Base-by-base conservation (phyloP, 2,329 filamentous ascomycete species). In the Xylariaceae sp. region DNA sequence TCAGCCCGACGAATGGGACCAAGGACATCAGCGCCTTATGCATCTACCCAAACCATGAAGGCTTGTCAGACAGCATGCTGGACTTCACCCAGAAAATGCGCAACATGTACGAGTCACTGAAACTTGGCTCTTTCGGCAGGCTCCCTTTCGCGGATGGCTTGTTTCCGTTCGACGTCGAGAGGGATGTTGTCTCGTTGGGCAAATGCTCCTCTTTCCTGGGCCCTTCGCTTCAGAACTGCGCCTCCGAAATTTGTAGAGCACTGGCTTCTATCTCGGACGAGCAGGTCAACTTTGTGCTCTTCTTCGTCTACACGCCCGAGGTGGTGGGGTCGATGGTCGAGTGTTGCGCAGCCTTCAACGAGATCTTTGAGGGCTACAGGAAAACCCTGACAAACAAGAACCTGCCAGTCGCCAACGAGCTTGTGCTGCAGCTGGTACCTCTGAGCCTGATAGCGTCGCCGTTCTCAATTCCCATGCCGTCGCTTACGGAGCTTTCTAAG, bases 361-460 rank as follows among this genome's bases (percentile, higher is more conserved):
- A 76, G 27, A 74, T 90, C 4, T 85, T 82, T 50, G 78, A 85
- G 45, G 63, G 74, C 3, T 85, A 84, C 52, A 71, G 67, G 44
- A 67, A 62, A 43, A 55, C 69, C 15, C 57, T 76, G 31, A 60
- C 66, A 3, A 73, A 73, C 32, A 71, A 68, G 43, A 72, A 68
- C 41, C 57, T 69, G 37, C 52, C 63, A 5, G 59, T 68, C 3
- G 54, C 65, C 15, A 81, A 78, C 39, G 84, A 90, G 40, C 57
- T 92, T n/a, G 81, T 88, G 3, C 65, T 94, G 13, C 87, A 94
- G 55, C 70, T 94, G 2, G 65, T 94, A 1, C 82, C 87, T 0
- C 69, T 81, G 12, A 74, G 78, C 40, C 67, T 80, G n/a, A 61
- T 92, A 7, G 78, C 81, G 6, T 82, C 79, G 1, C 68, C 77